Conservation (phyloP, 805 yeast genomes). For the Citeromyces nyonsensis region DNA sequence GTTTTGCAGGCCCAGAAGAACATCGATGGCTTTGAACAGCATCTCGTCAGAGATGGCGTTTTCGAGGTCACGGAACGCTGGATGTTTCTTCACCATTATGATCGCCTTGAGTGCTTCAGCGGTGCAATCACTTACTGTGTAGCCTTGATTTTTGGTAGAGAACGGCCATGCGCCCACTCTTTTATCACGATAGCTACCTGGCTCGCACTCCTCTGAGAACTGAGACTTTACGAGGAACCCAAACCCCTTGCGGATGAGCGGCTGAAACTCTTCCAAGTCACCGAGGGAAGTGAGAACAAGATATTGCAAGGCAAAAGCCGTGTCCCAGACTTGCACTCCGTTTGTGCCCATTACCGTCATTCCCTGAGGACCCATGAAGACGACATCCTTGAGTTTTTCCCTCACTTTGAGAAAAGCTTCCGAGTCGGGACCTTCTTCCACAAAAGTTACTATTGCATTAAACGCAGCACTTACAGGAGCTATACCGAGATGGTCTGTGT, state of each 20-base stretch:
- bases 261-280: slow-evolving; percentile 46
- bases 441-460: slow-evolving; percentile 53
- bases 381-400: slow-evolving; percentile 53
- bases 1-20: slow-evolving; percentile 65
- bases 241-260: slow-evolving; percentile 49
- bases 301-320: slow-evolving; percentile 81
- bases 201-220: slow-evolving; percentile 64
- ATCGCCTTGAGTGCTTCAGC: slow-evolving; percentile 93
- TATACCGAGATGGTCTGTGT: slow-evolving; percentile 71
- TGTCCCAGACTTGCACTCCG: slow-evolving; percentile 97
- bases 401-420: slow-evolving; percentile 36
- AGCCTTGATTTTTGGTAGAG: slow-evolving; percentile 91
- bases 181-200: slow-evolving; percentile 69
- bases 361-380: slow-evolving; percentile 83
- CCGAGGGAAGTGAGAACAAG: slow-evolving; percentile 69
- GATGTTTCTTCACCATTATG: slow-evolving; percentile 70
- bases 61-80: slow-evolving; percentile 25
- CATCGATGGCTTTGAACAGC: slow-evolving; percentile 59
- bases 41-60: slow-evolving; percentile 28
- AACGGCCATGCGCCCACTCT: slow-evolving; percentile 93
- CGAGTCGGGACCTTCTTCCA: slow-evolving; percentile 60
- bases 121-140: slow-evolving; percentile 92
- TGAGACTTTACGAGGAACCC: slow-evolving; percentile 70
- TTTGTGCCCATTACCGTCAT: slow-evolving; percentile 93
- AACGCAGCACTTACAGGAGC: slow-evolving; percentile 92